These are phyloP conservation scores for Pyrenula massariospora DNA, from an alignment of 495 filamentous ascomycete species.

Conservation along the genomic window DNA sequence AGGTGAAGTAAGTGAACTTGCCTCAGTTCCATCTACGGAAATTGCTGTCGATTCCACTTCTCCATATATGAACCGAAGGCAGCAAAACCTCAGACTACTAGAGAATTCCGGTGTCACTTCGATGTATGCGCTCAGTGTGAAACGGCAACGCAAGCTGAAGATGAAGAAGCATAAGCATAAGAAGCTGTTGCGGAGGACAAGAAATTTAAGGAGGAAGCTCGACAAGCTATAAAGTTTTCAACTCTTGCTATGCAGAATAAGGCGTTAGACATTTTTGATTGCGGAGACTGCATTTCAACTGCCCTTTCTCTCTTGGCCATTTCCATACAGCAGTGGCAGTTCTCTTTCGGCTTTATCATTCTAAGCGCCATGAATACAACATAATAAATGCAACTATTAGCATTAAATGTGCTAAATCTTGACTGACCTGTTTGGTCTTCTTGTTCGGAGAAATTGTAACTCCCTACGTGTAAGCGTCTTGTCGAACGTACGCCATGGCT, in stretches of 20 bases:
- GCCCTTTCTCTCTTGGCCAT: too few species aligned
- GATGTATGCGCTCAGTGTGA: constrained; percentile 66
- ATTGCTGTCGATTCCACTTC: background rate
- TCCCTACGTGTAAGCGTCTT: too few species aligned
- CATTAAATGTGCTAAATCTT: too few species aligned
- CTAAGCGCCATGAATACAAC: too few species aligned
- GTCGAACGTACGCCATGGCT: too few species aligned
- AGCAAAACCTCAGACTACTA: background rate
- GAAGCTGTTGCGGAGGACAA: constrained; percentile 91
- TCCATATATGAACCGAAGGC: background rate
- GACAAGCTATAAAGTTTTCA: constrained; percentile 36
- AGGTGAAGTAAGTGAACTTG: constrained; percentile 1
- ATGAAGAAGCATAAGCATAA: constrained; percentile 99
- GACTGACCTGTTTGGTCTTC: too few species aligned
- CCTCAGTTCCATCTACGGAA: background rate
- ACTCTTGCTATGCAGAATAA: background rate
- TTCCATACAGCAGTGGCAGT: too few species aligned
- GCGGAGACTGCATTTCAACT: too few species aligned
- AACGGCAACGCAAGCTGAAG: constrained; percentile 77
- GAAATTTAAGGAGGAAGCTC: constrained; percentile 77
- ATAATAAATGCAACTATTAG: too few species aligned
- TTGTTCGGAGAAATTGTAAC: too few species aligned
- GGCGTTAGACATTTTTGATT: background rate
- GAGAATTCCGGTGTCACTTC: background rate
- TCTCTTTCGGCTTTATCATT: too few species aligned